Conservation (phyloP, 2,329 filamentous ascomycete species). For the Stemphylium beticola region DNA sequence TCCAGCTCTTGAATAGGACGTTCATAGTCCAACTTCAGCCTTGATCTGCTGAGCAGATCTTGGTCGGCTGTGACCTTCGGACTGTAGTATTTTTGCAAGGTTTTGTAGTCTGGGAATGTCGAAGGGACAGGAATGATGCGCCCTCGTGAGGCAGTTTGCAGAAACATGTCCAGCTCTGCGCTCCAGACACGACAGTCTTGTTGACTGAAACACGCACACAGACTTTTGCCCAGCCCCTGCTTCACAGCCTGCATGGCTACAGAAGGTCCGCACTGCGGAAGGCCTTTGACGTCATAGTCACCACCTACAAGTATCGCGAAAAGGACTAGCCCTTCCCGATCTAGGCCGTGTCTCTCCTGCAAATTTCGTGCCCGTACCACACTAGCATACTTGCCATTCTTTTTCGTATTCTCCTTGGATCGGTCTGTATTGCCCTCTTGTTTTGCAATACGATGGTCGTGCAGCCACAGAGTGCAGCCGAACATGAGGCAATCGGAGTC, state of each 20-base stretch:
- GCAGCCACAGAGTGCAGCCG: constrained; percentile 53
- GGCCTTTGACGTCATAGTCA: constrained; percentile 51
- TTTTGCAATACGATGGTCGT: constrained; percentile 39
- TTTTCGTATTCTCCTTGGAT: constrained; percentile 41
- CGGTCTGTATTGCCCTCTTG: constrained; percentile 22
- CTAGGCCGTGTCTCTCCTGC: constrained; percentile 34
- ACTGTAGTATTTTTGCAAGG: constrained; percentile 46
- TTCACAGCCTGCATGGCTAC: constrained; percentile 37
- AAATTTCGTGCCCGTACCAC: constrained; percentile 43
- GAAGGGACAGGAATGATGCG: constrained; percentile 17
- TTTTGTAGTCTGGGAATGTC: constrained; percentile 31
- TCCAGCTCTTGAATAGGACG: constrained; percentile 41
- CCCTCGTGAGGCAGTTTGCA: constrained; percentile 5
- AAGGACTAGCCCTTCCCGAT: constrained; percentile 47
- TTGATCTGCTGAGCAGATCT: constrained; percentile 33
- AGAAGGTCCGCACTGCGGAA: constrained; percentile 46
- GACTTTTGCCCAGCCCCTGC: constrained; percentile 36
- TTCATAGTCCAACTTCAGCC: constrained; percentile 39
- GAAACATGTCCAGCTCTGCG: constrained; percentile 22
- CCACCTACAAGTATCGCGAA: constrained; percentile 52
- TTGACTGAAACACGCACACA: constrained; percentile 32
- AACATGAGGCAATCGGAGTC: constrained; percentile 58
- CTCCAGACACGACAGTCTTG: constrained; percentile 37
- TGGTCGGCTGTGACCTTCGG: constrained; percentile 45
- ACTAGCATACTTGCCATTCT: constrained; percentile 37